These are phyloP conservation scores for Rusavskia elegans DNA, from an alignment of 495 filamentous ascomycete genomes.

Conservation along the genomic window DNA sequence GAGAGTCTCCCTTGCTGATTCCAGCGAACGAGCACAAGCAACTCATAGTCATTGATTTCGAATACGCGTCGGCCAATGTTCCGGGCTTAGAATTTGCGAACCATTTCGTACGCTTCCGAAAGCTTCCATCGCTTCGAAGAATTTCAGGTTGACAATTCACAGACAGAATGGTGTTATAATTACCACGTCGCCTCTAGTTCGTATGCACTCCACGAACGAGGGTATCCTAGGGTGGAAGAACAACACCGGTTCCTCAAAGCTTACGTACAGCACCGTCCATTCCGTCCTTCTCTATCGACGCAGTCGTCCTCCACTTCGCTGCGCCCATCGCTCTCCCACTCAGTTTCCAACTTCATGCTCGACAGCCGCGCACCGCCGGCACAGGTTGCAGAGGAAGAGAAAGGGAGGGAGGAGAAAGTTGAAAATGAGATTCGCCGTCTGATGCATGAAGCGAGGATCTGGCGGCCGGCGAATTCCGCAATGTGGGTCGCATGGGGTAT, in stretches of 20 bases:
- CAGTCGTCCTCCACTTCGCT: slow-evolving; percentile 39
- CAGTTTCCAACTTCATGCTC: slow-evolving; percentile 48
- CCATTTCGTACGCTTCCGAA: slow-evolving; percentile 54
- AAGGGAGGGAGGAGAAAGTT: slow-evolving; percentile 35
- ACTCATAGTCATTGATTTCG: slow-evolving; percentile 94
- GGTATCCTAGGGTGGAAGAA: slow-evolving; percentile 66
- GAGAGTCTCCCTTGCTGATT: slow-evolving; percentile 73
- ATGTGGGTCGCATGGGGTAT: slow-evolving; percentile 96
- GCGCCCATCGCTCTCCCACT: slow-evolving; percentile 19
- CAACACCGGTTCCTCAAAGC: slow-evolving; percentile 71
- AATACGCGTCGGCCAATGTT: slow-evolving; percentile 85
- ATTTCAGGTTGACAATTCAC: neutral
- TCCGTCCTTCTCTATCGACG: slow-evolving; percentile 26
- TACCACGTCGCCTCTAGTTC: slow-evolving; percentile 59
- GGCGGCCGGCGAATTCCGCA: slow-evolving; percentile 73
- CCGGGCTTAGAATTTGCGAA: slow-evolving; percentile 90
- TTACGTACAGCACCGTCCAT: slow-evolving; percentile 66
- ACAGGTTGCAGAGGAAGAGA: slow-evolving; percentile 36
- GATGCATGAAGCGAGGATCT: slow-evolving; percentile 61
- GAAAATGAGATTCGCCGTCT: slow-evolving; percentile 52
- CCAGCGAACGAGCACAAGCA: slow-evolving; percentile 89
- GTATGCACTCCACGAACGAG: slow-evolving; percentile 46
- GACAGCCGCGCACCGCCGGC: slow-evolving; percentile 47
- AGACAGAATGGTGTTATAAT: slow-evolving; percentile 94
- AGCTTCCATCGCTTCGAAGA: neutral